A percentile compares a stretch with the other conserved stretches of the same genome.
Conservation (phyloP, 2,329 filamentous ascomycete genomes). For the Plenodomus biglobosus region DNA sequence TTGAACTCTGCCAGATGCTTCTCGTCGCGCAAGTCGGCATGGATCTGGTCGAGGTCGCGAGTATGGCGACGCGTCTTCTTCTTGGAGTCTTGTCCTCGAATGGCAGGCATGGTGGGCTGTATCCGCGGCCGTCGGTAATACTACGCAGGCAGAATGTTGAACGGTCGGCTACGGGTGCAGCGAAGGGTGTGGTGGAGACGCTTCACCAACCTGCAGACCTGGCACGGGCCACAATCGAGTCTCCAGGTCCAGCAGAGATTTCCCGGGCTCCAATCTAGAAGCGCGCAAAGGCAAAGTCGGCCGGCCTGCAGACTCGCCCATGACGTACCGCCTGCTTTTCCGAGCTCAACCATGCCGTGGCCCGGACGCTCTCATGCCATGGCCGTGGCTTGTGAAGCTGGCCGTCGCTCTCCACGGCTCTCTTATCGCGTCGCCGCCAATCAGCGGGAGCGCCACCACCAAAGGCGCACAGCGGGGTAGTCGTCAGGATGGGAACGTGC, state of each 20-base stretch:
- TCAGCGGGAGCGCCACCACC: constrained; percentile 3
- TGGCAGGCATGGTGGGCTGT: constrained; percentile 50
- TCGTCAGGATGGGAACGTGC: background rate
- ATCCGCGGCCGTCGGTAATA: constrained; percentile 34
- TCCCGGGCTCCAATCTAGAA: constrained; percentile 4
- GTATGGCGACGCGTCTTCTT: constrained; percentile 52
- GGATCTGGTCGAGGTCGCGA: constrained; percentile 91
- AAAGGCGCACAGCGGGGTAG: background rate
- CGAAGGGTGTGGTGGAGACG: constrained; percentile 21
- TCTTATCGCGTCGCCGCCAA: background rate
- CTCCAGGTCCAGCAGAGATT: constrained; percentile 34
- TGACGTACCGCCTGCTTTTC: constrained; percentile 15
- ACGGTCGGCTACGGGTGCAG: constrained; percentile 27
- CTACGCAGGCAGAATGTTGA: constrained; percentile 20
- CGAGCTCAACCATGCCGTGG: background rate
- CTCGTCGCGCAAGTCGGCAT: constrained; percentile 75
- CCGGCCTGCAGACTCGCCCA: constrained; percentile 28
- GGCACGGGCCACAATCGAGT: constrained; percentile 5
- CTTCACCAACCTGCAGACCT: background rate
- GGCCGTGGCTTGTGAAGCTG: background rate
- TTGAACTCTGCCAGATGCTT: constrained; percentile 81
- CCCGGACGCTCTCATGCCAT: background rate
- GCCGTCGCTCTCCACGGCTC: too few species aligned
- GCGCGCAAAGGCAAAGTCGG: constrained; percentile 1
- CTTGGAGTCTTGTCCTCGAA: constrained; percentile 53